Evolutionary conservation across 768 basidiomycete genomes (phyloP).

Genomic region (Boletus edulis): DNA sequence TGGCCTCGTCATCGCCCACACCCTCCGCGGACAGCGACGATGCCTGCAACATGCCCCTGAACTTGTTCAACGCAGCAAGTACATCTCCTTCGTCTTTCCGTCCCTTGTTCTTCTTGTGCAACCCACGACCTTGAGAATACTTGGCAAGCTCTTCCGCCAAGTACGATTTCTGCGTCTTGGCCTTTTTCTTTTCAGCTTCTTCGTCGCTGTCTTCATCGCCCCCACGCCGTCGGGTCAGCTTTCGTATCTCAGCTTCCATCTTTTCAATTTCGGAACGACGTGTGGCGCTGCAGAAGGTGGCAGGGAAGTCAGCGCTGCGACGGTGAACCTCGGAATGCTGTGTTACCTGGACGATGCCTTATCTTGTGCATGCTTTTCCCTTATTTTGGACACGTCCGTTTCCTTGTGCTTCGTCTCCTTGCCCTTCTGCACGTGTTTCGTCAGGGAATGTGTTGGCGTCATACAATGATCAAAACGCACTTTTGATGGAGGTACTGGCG

Average conservation of each 20-base stretch:
- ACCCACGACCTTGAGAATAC: constrained; percentile 65
- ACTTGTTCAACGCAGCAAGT: constrained; percentile 64
- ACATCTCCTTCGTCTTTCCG: constrained; percentile 72
- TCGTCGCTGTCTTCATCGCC: constrained; percentile 66
- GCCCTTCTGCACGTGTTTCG: background rate
- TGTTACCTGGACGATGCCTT: constrained; percentile 58
- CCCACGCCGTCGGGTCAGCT: constrained; percentile 60
- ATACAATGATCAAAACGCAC: constrained; percentile 5
- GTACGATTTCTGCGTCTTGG: constrained; percentile 59
- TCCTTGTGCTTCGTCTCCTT: constrained; percentile 24
- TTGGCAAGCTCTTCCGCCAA: constrained; percentile 81
- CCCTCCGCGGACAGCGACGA: constrained; percentile 34
- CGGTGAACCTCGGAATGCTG: background rate
- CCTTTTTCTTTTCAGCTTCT: constrained; percentile 51
- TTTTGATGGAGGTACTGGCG: constrained; percentile 10
- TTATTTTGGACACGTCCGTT: constrained; percentile 64
- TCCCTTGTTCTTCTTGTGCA: constrained; percentile 55
- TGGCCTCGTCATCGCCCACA: constrained; percentile 15
- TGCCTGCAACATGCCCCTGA: constrained; percentile 64
- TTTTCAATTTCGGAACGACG: constrained; percentile 78
- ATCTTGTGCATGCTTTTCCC: constrained; percentile 73
- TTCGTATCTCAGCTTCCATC: constrained; percentile 88
- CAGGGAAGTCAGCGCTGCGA: background rate
- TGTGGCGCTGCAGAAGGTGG: constrained; percentile 41
- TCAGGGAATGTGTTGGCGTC: background rate